phyloP scores from a whole-genome alignment of 805 yeast genomes.

The Metschnikowia lunata region DNA sequence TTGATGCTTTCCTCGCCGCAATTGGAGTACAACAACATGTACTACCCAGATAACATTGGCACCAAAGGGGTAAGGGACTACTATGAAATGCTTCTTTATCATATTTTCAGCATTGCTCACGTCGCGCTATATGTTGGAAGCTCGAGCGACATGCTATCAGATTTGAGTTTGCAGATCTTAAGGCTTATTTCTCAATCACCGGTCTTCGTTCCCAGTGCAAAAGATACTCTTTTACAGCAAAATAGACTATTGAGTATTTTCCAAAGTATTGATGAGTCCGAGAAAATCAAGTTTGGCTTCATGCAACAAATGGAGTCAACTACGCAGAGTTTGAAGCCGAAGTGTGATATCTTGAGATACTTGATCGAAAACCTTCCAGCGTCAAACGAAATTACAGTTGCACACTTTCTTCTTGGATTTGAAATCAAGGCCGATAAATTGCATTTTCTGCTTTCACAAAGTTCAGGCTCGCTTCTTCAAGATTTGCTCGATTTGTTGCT shows the following conservation, averaged over 20 bases:
- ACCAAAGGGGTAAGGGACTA: conserved; percentile 61
- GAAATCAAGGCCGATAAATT: conserved; percentile 43
- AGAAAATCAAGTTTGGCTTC: conserved; percentile 66
- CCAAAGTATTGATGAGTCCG: conserved; percentile 74
- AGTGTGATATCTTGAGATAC: conserved; percentile 57
- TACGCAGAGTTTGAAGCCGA: conserved; percentile 41
- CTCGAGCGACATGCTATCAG: conserved; percentile 46
- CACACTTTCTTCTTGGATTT: conserved; percentile 80
- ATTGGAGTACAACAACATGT: conserved; percentile 27
- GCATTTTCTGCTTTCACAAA: conserved; percentile 43
- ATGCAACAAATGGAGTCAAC: conserved; percentile 52
- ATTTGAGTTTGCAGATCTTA: conserved; percentile 50
- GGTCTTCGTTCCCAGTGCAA: conserved; percentile 35
- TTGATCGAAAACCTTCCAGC: conserved; percentile 46
- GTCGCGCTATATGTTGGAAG: conserved; percentile 72
- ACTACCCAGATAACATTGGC: conserved; percentile 43
- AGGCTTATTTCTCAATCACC: conserved; percentile 45
- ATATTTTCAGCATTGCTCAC: conserved; percentile 69
- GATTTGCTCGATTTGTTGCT: conserved; percentile 49
- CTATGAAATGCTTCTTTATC: conserved; percentile 66
- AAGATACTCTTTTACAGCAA: conserved; percentile 35
- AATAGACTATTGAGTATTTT: conserved; percentile 66
- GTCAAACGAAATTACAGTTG: conserved; percentile 45
- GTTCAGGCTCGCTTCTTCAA: conserved; percentile 51
- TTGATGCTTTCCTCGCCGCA: conserved; percentile 21